These are phyloP conservation scores for Botrytis deweyae DNA, from an alignment of 2,329 filamentous ascomycete species.

Conservation along the genomic window DNA sequence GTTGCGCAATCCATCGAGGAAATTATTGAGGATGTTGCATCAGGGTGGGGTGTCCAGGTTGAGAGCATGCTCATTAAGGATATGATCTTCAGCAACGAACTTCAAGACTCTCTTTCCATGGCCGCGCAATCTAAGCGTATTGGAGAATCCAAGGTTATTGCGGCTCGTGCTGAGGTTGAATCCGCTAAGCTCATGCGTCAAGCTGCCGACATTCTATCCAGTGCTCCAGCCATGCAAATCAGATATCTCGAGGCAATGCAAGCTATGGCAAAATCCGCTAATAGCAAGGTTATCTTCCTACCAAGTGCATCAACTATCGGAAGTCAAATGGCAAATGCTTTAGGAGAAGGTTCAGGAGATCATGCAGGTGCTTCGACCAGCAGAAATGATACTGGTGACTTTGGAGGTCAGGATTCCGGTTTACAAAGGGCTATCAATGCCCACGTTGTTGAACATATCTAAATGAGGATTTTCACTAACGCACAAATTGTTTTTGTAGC, in stretches of 20 bases:
- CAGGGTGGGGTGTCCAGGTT: constrained; percentile 91
- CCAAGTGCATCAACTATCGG: constrained; percentile 58
- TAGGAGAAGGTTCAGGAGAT: constrained; percentile 54
- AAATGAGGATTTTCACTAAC: constrained; percentile 36
- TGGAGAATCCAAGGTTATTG: constrained; percentile 97
- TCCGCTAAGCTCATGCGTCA: constrained; percentile 89
- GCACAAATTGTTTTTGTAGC: constrained; percentile 32
- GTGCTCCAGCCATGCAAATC: constrained; percentile 96
- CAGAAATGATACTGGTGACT: constrained; percentile 46
- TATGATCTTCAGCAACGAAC: constrained; percentile 92
- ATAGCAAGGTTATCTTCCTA: constrained; percentile 83
- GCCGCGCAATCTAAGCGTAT: constrained; percentile 98
- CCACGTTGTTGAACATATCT: constrained; percentile 83
- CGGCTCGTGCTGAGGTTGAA: constrained; percentile 95
- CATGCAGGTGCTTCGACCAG: constrained; percentile 46
- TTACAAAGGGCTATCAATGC: constrained; percentile 83
- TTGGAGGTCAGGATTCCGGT: constrained; percentile 54
- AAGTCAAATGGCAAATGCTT: constrained; percentile 54
- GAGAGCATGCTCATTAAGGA: constrained; percentile 99
- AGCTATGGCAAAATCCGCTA: constrained; percentile 92
- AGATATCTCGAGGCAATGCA: constrained; percentile 98
- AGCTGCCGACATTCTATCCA: constrained; percentile 89
- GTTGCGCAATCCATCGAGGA: constrained; percentile 92
- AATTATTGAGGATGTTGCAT: constrained; percentile 94
- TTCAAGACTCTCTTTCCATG: constrained; percentile 97